A percentile compares a stretch with the other conserved stretches of the same genome.
Evolutionary conservation across 768 basidiomycete genomes (phyloP).

Genomic region (Macrocybe gigantea): DNA sequence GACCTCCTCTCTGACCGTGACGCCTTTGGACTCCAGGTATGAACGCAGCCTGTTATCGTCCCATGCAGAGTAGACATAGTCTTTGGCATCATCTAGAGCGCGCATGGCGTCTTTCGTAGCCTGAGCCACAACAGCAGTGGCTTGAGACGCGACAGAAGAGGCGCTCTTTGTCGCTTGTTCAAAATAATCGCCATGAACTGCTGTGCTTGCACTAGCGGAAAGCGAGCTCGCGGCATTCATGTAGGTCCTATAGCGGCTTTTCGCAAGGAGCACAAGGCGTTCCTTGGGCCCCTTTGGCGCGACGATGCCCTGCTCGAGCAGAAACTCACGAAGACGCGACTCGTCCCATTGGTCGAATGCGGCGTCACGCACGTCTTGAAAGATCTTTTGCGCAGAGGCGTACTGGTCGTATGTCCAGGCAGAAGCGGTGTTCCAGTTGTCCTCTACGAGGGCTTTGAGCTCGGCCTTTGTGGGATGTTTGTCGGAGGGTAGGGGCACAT

Average conservation of each 20-base stretch:
- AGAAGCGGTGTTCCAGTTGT: slow-evolving; percentile 52
- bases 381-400: slow-evolving; percentile 54
- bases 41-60: slow-evolving; percentile 66
- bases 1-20: slow-evolving; percentile 48
- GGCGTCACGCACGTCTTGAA: slow-evolving; percentile 50
- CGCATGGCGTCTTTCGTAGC: slow-evolving; percentile 39
- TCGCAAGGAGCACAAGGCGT: slow-evolving; percentile 73
- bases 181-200: slow-evolving; percentile 39
- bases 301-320: slow-evolving; percentile 84
- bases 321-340: slow-evolving; percentile 70
- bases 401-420: slow-evolving; percentile 65
- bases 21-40: slow-evolving; percentile 72
- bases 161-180: slow-evolving; percentile 33
- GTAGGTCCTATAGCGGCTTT: slow-evolving; percentile 60
- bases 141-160: slow-evolving; percentile 41
- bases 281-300: slow-evolving; percentile 76
- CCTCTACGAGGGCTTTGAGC: slow-evolving; percentile 42
- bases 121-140: slow-evolving; percentile 11
- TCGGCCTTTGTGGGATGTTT: slow-evolving; percentile 34
- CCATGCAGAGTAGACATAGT: slow-evolving; percentile 90
- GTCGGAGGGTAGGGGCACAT: slow-evolving; percentile 46
- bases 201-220: slow-evolving; percentile 45
- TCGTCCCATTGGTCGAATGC: slow-evolving; percentile 85
- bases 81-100: slow-evolving; percentile 66
- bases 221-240: slow-evolving; percentile 53